Evolutionary conservation across 1,284 basidiomycete genomes (phyloP), one percentile per base, ranked within the genome.

Genomic region (Takashimella koratensis): DNA sequence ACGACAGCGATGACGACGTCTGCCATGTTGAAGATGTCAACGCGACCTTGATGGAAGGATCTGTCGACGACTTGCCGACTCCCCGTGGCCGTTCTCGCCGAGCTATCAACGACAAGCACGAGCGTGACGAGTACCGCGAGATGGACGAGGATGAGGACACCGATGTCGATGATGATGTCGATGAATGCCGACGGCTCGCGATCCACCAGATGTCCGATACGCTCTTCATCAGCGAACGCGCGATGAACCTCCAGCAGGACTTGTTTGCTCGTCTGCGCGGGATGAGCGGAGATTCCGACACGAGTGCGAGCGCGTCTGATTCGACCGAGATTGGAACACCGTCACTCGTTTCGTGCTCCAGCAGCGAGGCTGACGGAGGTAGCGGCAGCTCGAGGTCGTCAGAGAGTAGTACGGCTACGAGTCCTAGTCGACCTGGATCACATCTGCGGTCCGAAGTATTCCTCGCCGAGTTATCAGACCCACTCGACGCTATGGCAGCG

Each of bases 321-420:
- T 13, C 24, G 11, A 23, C 25, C 11, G 52, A 47, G 20, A 51
- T 55, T 19, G 63, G 53, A 46, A 64, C 63, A 12, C 63, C 63
- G 13, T 60, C 58, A 10, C 55, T 64, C 30, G 46, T 59, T 20
- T 56, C 54, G 22, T 53, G 30, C 16, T 36, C 30, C 8, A 36
- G 30, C 30, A 36, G 30, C 16, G 30, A 36, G 16, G 30, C 30
- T 8, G 30, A 36, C 30, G 30, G 30, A 16, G 16, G 30, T 36
- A 8, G 30, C 30, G 30, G 10, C 8, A 36, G 30, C 16, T 36
- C 30, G 16, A 36, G 30, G 8, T 8, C 30, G 30, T n/a, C n/a
- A n/a, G 16, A 36, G 8, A 36, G 16, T 16, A 36, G 30, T 36
- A 16, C 16, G 16, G 16, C 30, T 8, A 16, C 30, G 8, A 36